These are phyloP conservation scores for Aspergillus hancockii DNA, from an alignment of 495 filamentous ascomycete species.

Conservation along the genomic window DNA sequence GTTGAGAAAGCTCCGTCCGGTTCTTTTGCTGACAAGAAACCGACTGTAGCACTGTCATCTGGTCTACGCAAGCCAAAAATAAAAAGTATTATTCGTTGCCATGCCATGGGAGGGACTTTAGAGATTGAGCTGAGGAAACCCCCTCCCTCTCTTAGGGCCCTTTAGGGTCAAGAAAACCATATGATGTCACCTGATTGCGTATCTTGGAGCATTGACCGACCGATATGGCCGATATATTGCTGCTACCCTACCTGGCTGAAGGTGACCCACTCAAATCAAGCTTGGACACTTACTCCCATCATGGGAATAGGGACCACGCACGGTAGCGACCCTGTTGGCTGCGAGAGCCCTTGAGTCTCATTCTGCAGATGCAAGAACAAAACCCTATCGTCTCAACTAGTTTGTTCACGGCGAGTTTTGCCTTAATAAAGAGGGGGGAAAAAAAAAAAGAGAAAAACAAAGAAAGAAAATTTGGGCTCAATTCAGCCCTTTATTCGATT, in stretches of 20 bases:
- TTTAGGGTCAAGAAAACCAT: neutral
- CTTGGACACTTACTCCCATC: neutral
- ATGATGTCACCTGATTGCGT: slow-evolving; percentile 6
- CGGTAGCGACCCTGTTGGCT: no score
- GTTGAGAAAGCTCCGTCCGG: slow-evolving; percentile 2
- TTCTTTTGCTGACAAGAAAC: neutral
- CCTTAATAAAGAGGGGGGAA: no score
- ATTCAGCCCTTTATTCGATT: neutral
- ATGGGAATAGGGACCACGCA: no score
- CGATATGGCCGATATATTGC: neutral
- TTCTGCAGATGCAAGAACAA: no score
- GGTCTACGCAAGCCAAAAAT: neutral
- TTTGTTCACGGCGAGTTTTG: no score
- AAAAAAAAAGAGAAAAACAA: no score
- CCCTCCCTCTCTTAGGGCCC: no score
- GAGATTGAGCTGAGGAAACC: no score
- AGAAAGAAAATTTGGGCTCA: no score
- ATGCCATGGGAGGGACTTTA: neutral
- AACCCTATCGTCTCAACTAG: no score
- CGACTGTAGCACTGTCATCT: neutral
- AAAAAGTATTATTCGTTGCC: neutral
- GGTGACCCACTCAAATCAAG: neutral
- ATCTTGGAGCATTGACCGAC: neutral
- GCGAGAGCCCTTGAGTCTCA: no score
- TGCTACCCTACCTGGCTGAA: neutral